Conservation (phyloP, 345 rosid genomes). For the Lepidium africanum region DNA sequence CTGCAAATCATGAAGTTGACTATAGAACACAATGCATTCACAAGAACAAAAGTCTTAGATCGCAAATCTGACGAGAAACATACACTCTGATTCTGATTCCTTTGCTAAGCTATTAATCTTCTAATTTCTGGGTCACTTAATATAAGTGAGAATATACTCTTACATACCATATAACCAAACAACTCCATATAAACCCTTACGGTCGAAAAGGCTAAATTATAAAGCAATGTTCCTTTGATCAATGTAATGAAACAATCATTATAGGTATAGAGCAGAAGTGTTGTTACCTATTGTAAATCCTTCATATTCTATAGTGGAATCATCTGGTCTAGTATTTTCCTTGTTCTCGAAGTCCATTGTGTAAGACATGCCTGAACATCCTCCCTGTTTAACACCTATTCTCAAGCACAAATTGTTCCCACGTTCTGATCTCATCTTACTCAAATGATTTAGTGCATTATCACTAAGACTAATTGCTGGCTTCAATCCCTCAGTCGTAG, state of each 20-base stretch:
- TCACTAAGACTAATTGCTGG: slow-evolving; percentile 79
- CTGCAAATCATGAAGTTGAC: neutral
- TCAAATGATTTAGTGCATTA: slow-evolving; percentile 69
- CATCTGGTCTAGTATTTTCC: slow-evolving; percentile 62
- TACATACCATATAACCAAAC: neutral
- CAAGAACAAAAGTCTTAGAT: neutral
- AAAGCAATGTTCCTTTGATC: neutral
- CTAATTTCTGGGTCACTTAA: neutral
- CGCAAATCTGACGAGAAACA: neutral
- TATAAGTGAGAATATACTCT: too few species aligned
- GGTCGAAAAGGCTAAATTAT: too few species aligned
- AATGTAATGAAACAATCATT: neutral
- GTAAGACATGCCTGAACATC: slow-evolving; percentile 97
- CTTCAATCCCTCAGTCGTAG: slow-evolving; percentile 46
- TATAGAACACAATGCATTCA: neutral
- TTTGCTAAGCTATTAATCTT: neutral
- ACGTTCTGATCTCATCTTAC: slow-evolving; percentile 68
- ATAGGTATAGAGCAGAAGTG: too few species aligned
- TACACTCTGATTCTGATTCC: neutral
- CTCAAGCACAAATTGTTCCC: slow-evolving; percentile 39
- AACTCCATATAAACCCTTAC: neutral
- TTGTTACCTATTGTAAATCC: slow-evolving; percentile 75
- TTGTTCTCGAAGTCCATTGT: slow-evolving; percentile 84
- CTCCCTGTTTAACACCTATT: slow-evolving; percentile 75
- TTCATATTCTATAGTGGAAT: slow-evolving; percentile 61